Percentiles rank a stretch among this genome's conserved stretches.
Evolutionary conservation across 192 early-diverging fungal genomes (phyloP).

Genomic region (Paraglomus occultum): DNA sequence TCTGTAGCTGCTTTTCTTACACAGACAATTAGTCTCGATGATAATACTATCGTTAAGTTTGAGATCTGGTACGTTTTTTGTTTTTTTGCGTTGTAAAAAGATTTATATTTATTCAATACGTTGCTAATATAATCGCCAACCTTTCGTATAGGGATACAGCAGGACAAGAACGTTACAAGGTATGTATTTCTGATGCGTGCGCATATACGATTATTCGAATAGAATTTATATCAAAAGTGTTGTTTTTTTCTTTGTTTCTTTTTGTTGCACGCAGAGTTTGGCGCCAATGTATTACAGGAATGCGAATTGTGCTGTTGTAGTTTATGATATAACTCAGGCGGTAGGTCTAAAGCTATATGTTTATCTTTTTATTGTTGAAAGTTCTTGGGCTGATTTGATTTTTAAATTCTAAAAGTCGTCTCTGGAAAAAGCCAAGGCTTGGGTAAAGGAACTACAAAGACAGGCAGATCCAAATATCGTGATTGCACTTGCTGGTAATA

Average conservation of each 20-base stretch:
- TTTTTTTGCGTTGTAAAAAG: conserved; percentile 6
- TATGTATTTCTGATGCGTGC: conserved; percentile 16
- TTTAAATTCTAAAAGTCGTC: conserved; percentile 45
- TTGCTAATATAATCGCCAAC: neutral
- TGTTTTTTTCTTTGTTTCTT: conserved; percentile 1
- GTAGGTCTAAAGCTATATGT: conserved; percentile 38
- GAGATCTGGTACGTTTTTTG: conserved; percentile 73
- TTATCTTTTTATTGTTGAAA: neutral
- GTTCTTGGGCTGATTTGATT: neutral
- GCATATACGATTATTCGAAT: neutral
- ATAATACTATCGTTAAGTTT: conserved; percentile 89
- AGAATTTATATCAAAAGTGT: neutral
- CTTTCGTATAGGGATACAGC: conserved; percentile 60
- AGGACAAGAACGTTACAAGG: conserved; percentile 72
- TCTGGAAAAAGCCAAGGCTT: conserved; percentile 68
- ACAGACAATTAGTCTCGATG: conserved; percentile 81
- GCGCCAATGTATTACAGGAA: conserved; percentile 76
- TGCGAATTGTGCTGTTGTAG: conserved; percentile 70
- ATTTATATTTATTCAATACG: neutral
- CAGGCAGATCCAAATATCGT: conserved; percentile 72
- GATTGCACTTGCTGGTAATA: conserved; percentile 71
- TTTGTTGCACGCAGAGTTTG: conserved; percentile 46
- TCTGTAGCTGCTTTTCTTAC: conserved; percentile 65
- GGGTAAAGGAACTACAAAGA: conserved; percentile 73
- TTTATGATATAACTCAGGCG: conserved; percentile 73